These are phyloP conservation scores for Coffea eugenioides DNA, from an alignment of 257 asterid species.

Conservation along the genomic window DNA sequence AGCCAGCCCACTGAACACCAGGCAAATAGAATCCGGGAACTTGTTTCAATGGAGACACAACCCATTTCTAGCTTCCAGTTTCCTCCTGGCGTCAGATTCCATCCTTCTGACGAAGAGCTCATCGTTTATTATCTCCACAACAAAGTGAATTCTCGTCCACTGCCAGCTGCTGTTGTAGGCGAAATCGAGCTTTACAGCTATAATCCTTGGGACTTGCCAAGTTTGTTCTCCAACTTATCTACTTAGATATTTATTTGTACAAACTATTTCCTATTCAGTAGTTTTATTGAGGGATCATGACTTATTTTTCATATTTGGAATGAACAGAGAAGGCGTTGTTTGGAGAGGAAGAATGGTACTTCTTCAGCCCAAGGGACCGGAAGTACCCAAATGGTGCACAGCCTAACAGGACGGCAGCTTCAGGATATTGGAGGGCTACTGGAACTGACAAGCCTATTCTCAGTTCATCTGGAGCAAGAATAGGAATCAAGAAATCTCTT, in stretches of 20 bases:
- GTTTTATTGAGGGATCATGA: not conserved
- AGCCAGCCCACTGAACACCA: not conserved
- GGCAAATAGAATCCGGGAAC: not conserved
- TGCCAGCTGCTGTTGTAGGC: constrained; percentile 48
- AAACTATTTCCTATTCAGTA: no score
- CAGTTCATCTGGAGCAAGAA: constrained; percentile 40
- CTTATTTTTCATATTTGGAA: not conserved
- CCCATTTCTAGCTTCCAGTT: constrained; percentile 24
- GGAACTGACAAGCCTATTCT: constrained; percentile 53
- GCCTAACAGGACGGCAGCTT: constrained; percentile 52
- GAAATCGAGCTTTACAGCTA: constrained; percentile 53
- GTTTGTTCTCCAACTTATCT: constrained; percentile 31
- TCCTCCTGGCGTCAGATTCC: constrained; percentile 68
- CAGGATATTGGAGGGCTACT: constrained; percentile 74
- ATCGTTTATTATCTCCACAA: constrained; percentile 46
- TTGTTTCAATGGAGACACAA: constrained; percentile 13
- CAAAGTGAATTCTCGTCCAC: constrained; percentile 46
- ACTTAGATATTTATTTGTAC: no score
- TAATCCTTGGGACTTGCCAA: constrained; percentile 71
- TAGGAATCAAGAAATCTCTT: constrained; percentile 55
- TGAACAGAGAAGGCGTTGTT: constrained; percentile 41
- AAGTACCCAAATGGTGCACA: constrained; percentile 67
- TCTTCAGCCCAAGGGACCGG: constrained; percentile 64
- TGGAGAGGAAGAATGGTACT: constrained; percentile 64
- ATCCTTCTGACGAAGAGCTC: constrained; percentile 66